Percentiles rank a stretch among this genome's conserved stretches.
Evolutionary conservation across 352 stramenopile species (phyloP).

Genomic region (Globisporangium echinulatum): DNA sequence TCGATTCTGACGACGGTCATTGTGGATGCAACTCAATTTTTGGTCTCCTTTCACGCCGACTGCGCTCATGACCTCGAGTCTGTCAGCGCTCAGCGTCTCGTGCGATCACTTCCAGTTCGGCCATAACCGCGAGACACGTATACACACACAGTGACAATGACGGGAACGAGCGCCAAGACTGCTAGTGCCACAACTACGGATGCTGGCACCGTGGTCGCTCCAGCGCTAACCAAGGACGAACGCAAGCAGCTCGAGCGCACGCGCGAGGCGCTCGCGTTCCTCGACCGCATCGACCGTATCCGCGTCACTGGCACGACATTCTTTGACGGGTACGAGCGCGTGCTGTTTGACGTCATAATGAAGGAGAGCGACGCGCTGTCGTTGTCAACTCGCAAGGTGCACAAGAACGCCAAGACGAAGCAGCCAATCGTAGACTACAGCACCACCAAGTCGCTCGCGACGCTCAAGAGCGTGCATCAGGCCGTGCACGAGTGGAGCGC

Average conservation of each 20-base stretch:
- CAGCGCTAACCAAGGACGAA: background rate
- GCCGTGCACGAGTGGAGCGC: background rate
- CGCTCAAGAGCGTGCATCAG: background rate
- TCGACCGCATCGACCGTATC: background rate
- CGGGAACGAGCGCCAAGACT: no score
- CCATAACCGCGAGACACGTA: no score
- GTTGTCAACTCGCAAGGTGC: background rate
- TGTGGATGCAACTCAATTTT: no score
- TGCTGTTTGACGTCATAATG: background rate
- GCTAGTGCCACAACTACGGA: no score
- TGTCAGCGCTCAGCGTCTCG: no score
- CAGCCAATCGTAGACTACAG: conserved; percentile 1
- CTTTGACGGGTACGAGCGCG: background rate
- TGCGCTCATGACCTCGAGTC: no score
- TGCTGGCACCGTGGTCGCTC: no score
- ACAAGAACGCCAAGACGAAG: background rate
- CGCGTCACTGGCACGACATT: background rate
- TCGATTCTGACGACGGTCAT: no score
- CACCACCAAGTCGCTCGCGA: conserved; percentile 2
- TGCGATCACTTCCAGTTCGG: no score
- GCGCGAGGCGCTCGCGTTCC: background rate
- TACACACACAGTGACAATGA: no score
- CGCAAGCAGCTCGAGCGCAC: background rate
- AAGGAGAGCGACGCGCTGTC: background rate
- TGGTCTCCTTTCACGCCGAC: no score